phyloP scores from a whole-genome alignment of 1,284 basidiomycete genomes.

The Papiliotrema laurentii region DNA sequence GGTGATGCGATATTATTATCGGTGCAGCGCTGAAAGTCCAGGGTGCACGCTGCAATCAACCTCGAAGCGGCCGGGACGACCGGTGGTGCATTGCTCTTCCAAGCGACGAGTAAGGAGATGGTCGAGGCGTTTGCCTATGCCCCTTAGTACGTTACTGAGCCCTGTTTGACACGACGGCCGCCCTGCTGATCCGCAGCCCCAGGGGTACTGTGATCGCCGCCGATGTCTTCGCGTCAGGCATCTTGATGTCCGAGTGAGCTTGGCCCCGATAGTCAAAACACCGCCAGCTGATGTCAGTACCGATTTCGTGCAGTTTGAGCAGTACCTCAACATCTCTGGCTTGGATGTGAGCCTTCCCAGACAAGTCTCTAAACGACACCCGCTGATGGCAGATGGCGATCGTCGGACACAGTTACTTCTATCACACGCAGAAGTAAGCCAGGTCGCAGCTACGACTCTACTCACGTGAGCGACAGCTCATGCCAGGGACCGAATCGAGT shows the following conservation, averaged over 20 bases:
- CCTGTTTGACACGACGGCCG: neutral
- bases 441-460: neutral
- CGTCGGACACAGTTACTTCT: conserved; percentile 85
- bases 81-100: conserved; percentile 88
- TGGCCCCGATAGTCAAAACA: too few relatives aligned
- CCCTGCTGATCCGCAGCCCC: conserved; percentile 54
- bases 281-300: conserved; percentile 55
- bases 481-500: conserved; percentile 22
- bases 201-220: conserved; percentile 88
- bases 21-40: conserved; percentile 34
- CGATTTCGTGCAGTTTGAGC: conserved; percentile 89
- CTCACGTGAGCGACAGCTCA: too few relatives aligned
- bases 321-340: conserved; percentile 82
- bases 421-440: conserved; percentile 73
- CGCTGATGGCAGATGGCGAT: conserved; percentile 69
- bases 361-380: neutral
- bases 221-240: conserved; percentile 89
- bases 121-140: conserved; percentile 83
- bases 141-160: conserved; percentile 60
- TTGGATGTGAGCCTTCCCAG: conserved; percentile 60
- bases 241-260: conserved; percentile 81
- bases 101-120: conserved; percentile 92
- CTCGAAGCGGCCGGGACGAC: conserved; percentile 89
- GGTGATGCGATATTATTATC: neutral
- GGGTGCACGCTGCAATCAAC: conserved; percentile 83